A percentile compares a stretch with the other conserved stretches of the same genome.
Evolutionary conservation across 2,329 filamentous ascomycete species (phyloP).

Genomic region (Claviceps sp.): DNA sequence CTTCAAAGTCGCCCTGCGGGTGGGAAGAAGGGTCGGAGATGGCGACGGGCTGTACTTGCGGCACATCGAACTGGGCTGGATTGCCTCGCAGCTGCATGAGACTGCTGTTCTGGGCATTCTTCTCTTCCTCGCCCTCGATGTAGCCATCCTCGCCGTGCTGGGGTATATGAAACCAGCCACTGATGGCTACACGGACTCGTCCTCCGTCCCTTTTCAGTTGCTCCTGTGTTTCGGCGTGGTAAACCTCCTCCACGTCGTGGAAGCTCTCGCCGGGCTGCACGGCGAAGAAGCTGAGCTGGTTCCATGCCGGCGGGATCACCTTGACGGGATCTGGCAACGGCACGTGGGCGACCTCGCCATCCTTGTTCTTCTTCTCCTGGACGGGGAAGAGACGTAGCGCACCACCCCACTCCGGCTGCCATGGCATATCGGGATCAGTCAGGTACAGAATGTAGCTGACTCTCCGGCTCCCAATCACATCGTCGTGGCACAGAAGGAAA

Average conservation of each 20-base stretch:
- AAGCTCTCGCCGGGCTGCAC: slow-evolving; percentile 98
- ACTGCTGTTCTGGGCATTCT: slow-evolving; percentile 77
- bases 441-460: slow-evolving; percentile 97
- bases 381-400: slow-evolving; percentile 78
- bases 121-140: slow-evolving; percentile 76
- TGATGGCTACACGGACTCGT: slow-evolving; percentile 90
- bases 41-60: slow-evolving; percentile 45
- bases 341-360: slow-evolving; percentile 64
- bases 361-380: slow-evolving; percentile 43
- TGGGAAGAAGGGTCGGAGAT: slow-evolving; percentile 27
- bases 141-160: slow-evolving; percentile 90
- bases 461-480: slow-evolving; percentile 92
- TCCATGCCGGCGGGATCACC: slow-evolving; percentile 86
- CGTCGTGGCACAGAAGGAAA: slow-evolving; percentile 91
- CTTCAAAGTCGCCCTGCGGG: slow-evolving; percentile 51
- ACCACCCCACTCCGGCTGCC: slow-evolving; percentile 87
- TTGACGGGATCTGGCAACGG: slow-evolving; percentile 68
- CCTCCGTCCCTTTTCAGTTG: slow-evolving; percentile 56
- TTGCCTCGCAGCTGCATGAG: slow-evolving; percentile 87
- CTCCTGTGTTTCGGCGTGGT: slow-evolving; percentile 49
- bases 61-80: slow-evolving; percentile 77
- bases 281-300: slow-evolving; percentile 95
- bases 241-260: slow-evolving; percentile 97
- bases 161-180: slow-evolving; percentile 97
- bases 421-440: slow-evolving; percentile 79